Base-by-base conservation (phyloP, 2,329 filamentous ascomycete genomes). In the Mycosphaerelloides madeirae region DNA sequence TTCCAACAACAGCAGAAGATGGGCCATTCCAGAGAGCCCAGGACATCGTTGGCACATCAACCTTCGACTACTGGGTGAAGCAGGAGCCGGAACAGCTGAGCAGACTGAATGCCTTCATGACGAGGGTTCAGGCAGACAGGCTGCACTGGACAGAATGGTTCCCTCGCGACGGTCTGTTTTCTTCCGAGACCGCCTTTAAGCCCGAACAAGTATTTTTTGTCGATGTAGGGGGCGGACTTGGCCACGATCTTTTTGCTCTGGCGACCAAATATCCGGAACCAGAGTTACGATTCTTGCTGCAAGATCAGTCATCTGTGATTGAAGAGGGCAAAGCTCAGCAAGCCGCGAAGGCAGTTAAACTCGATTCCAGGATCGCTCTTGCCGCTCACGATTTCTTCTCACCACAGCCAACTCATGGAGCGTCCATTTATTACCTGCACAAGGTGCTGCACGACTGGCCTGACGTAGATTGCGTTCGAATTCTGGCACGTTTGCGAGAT, bases 121-220 rank as follows among this genome's bases (percentile, higher is more conserved):
- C 36, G 13, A 42, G 46, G 13, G 35, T 48, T 32, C 46, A 45
- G 37, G 25, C 29, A 7, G 42, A 39, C 19, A 33, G 46, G 25
- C 42, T 29, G 14, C 42, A 48, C 37, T 48, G 46, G 46, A 45
- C 35, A 14, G 16, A 37, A 15, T 49, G 46, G 46, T 49, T 49
- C 33, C 29, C 29, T 16, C 12, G 15, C 16, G 46, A 46, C 31
- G 19, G 12, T 12, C 4, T 36, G 5, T 36, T 36, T 19, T 16
- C 5, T 13, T 19, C 29, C 19, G 13, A 8, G 28, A 29, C 8
- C 8, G n/a, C 8, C 8, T 8, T 8, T 29, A 8, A 8, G 28
- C 28, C 38, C 31, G 28, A 40, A 18, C 20, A 34, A 36, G 37
- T 41, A 11, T 29, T 29, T 32, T 28, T 44, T 16, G 44, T 44